Conservation (phyloP, 768 basidiomycete species). For the Suillus paluster region DNA sequence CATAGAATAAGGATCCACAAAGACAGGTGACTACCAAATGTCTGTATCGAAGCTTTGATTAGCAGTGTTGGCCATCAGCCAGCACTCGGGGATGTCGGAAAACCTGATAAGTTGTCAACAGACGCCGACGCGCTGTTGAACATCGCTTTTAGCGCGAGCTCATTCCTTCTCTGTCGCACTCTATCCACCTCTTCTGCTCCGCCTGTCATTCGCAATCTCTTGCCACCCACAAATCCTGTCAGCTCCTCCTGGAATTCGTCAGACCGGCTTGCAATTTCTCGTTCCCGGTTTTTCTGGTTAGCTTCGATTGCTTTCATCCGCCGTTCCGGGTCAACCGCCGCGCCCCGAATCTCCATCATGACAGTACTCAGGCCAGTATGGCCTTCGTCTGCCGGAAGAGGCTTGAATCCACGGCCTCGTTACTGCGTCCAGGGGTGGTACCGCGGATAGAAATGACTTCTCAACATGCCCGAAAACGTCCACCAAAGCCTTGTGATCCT, state of each 20-base stretch:
- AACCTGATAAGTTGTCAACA: not conserved
- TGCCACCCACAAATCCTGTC: conserved; percentile 81
- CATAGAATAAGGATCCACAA: not conserved
- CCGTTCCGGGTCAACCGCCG: conserved; percentile 78
- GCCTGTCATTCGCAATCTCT: conserved; percentile 94
- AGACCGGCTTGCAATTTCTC: conserved; percentile 68
- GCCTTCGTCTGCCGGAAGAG: conserved; percentile 68
- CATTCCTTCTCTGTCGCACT: conserved; percentile 82
- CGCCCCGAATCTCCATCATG: conserved; percentile 88
- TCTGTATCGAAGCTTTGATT: not conserved
- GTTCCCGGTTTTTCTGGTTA: conserved; percentile 79
- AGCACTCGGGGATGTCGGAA: not conserved
- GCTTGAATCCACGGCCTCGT: conserved; percentile 57
- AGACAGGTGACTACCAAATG: not conserved
- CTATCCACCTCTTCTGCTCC: conserved; percentile 92
- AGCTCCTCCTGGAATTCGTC: conserved; percentile 90
- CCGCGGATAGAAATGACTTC: conserved; percentile 80
- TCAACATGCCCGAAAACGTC: conserved; percentile 92
- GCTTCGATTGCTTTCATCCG: conserved; percentile 93
- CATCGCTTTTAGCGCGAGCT: conserved; percentile 88
- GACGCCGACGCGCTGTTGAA: conserved; percentile 46
- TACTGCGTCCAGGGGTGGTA: conserved; percentile 43
- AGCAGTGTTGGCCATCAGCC: not conserved
- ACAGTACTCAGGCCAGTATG: conserved; percentile 73
- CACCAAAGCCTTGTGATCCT: conserved; percentile 88